phyloP scores from a whole-genome alignment of 2,329 filamentous ascomycete species.

The Hawksworthiomyces lignivorus region DNA sequence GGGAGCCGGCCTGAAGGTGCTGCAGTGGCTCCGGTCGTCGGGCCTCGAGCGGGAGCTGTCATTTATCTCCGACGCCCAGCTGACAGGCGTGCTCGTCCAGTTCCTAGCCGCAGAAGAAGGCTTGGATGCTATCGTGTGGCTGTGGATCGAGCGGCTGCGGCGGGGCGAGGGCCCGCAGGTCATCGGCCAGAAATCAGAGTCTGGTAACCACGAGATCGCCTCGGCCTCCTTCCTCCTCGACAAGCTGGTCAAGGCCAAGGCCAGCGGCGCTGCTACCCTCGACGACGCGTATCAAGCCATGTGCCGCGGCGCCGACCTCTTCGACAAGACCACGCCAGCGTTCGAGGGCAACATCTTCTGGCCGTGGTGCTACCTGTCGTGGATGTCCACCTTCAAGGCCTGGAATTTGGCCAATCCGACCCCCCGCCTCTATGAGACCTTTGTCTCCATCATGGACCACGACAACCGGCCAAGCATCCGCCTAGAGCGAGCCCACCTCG shows the following conservation, averaged over 20 bases:
- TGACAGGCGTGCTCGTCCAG: conserved; percentile 31
- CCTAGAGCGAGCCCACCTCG: conserved; percentile 45
- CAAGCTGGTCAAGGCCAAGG: conserved; percentile 30
- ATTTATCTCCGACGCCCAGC: conserved; percentile 35
- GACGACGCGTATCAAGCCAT: conserved; percentile 43
- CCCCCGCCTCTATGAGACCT: conserved; percentile 42
- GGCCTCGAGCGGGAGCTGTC: conserved; percentile 37
- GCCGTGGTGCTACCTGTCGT: conserved; percentile 42
- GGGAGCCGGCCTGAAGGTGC: conserved; percentile 38
- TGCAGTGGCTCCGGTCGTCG: conserved; percentile 47
- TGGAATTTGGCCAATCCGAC: conserved; percentile 38
- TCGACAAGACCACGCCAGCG: conserved; percentile 27
- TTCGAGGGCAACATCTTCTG: conserved; percentile 30
- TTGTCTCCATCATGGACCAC: conserved; percentile 38
- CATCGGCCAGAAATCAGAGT: background rate
- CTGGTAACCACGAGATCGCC: background rate
- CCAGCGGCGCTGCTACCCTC: conserved; percentile 29
- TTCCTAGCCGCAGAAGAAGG: conserved; percentile 49
- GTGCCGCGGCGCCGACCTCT: conserved; percentile 36
- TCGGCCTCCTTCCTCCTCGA: conserved; percentile 30
- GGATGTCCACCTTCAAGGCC: conserved; percentile 44
- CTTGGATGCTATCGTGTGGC: conserved; percentile 43
- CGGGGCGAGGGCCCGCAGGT: conserved; percentile 14
- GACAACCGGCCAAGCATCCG: conserved; percentile 26
- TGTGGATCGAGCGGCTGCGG: conserved; percentile 41